Conservation (phyloP, 129 eudicot genomes). For the Pittosporum tobira region DNA sequence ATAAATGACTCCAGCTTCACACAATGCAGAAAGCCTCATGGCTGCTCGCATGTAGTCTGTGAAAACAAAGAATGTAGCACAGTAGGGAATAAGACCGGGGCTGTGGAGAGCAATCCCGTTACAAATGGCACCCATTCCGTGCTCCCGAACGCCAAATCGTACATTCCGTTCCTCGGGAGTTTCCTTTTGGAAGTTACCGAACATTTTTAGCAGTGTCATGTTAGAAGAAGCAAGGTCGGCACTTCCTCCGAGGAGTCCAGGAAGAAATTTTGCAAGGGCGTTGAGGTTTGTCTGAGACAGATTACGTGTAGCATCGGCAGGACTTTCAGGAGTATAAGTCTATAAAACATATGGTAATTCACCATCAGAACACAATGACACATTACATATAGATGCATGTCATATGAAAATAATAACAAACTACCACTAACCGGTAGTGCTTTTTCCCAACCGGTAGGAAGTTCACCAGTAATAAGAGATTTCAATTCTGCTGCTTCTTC, state of each 20-base stretch:
- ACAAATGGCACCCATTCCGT: slow-evolving; percentile 62
- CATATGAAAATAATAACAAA: neutral
- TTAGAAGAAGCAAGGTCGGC: slow-evolving; percentile 67
- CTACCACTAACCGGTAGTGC: slow-evolving; percentile 44
- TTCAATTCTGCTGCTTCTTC: slow-evolving; percentile 44
- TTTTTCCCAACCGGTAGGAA: slow-evolving; percentile 58
- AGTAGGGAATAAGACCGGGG: slow-evolving; percentile 49
- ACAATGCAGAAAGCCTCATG: slow-evolving; percentile 47
- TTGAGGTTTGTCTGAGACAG: slow-evolving; percentile 44
- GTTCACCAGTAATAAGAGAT: slow-evolving; percentile 30
- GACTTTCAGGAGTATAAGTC: slow-evolving; percentile 44
- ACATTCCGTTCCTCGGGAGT: slow-evolving; percentile 51
- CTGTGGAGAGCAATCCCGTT: slow-evolving; percentile 56
- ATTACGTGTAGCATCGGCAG: slow-evolving; percentile 49
- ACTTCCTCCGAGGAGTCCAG: slow-evolving; percentile 61
- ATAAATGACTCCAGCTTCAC: slow-evolving; percentile 42
- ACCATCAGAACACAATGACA: neutral
- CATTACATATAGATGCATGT: neutral
- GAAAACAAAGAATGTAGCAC: slow-evolving; percentile 65
- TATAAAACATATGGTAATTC: slow-evolving; percentile 3
- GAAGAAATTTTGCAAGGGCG: slow-evolving; percentile 41
- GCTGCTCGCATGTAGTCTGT: slow-evolving; percentile 65
- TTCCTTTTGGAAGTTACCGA: slow-evolving; percentile 44
- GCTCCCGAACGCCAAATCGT: slow-evolving; percentile 53
- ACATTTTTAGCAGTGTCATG: slow-evolving; percentile 53